Evolutionary conservation across 257 asterid species (phyloP), one percentile per base, ranked within the genome.

Genomic region (Thymus mandschuricus): DNA sequence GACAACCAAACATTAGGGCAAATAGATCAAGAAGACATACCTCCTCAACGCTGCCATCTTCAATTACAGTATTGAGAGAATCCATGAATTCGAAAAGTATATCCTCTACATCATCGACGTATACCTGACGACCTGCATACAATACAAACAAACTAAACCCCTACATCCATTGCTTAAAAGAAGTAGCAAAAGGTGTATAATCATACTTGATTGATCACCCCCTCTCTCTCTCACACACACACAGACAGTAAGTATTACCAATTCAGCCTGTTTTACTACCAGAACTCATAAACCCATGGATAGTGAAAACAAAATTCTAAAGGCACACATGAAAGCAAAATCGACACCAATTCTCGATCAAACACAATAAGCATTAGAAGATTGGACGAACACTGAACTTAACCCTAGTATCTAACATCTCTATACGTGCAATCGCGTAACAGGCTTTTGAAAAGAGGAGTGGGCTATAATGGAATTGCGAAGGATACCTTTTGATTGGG

Each of bases 31-130:
- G 58, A 75, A 11, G 38, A n/a, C 60, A 10, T 77, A 89, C 95
- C 94, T 89, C 96, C 78, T 89, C 87, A 61, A 89, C 70, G 80
- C 96, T 92, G 27, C 88, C 91, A 72, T 92, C 98, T 2, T n/a
- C 84, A 13, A 88, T 69, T 78, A 71, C 85, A 43, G 91, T 81
- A 67, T 73, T 83, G 57, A 89, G 84, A 55, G 86, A 76, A 10
- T 66, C 58, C 98, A 92, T 86, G 76, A 85, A 85, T n/a, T 86
- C 89, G 10, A 86, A 80, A 35, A 92, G 91, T 76, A 89, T 45
- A 3, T 85, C 85, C 78, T 89, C 96, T 48, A 92, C 72, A 52
- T 89, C 94, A 43, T 88, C 93, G n/a, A 82, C 81, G 54, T 87
- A 88, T 34, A 89, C 81, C 70, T 63, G 67, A 68, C 70, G 67